A percentile compares a stretch with the other conserved stretches of the same genome.
Evolutionary conservation across 2,329 filamentous ascomycete genomes (phyloP).

Genomic region (Daldinia sp.): DNA sequence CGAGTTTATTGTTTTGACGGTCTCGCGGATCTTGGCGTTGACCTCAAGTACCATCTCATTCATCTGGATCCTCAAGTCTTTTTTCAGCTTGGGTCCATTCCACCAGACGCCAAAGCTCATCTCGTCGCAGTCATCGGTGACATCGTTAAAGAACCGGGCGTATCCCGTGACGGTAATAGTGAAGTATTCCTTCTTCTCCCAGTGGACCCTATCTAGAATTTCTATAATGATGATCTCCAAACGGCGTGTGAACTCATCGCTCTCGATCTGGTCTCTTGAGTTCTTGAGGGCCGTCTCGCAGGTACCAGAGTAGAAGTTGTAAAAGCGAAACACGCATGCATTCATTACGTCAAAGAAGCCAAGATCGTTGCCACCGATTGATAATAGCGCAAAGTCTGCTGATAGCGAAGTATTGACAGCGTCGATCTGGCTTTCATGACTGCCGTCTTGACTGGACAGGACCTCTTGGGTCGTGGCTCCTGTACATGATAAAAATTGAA

Average conservation of each 20-base stretch:
- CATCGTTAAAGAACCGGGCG: constrained; percentile 61
- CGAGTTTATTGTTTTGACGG: constrained; percentile 55
- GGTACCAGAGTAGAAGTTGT: constrained; percentile 61
- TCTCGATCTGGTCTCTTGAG: constrained; percentile 52
- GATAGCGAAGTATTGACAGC: constrained; percentile 55
- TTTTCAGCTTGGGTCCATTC: constrained; percentile 57
- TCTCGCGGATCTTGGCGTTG: constrained; percentile 56
- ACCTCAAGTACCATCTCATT: constrained; percentile 59
- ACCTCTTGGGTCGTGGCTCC: constrained; percentile 59
- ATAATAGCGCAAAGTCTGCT: constrained; percentile 59
- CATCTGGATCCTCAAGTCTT: constrained; percentile 56
- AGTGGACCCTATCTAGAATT: constrained; percentile 58
- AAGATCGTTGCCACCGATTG: constrained; percentile 63
- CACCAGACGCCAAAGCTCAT: constrained; percentile 62
- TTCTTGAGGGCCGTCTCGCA: constrained; percentile 57
- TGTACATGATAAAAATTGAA: constrained; percentile 63
- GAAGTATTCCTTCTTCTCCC: constrained; percentile 60
- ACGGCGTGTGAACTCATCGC: constrained; percentile 56
- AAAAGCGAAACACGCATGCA: constrained; percentile 63
- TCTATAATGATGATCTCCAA: constrained; percentile 57
- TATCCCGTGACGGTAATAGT: constrained; percentile 61
- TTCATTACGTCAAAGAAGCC: constrained; percentile 65
- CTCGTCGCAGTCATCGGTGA: constrained; percentile 58
- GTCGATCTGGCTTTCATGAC: constrained; percentile 59
- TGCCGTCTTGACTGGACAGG: constrained; percentile 52